A percentile compares a stretch with the other conserved stretches of the same genome.
Conservation (phyloP, 148 eudicot species). For the Rhododendron ovatum region DNA sequence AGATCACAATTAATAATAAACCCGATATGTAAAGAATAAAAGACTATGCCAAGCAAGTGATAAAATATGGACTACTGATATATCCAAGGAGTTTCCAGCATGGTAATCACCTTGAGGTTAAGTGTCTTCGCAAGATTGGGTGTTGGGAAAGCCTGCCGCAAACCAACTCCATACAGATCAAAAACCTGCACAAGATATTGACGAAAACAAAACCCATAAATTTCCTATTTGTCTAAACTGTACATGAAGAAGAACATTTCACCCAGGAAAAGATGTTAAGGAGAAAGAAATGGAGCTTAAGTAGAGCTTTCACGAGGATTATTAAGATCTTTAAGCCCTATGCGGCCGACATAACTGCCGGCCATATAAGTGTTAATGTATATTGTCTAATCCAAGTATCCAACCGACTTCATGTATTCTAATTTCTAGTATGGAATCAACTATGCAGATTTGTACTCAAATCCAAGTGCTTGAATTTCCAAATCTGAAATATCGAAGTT, state of each 20-base stretch:
- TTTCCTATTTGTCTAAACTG: background rate
- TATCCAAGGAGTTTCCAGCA: background rate
- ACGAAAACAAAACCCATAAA: background rate
- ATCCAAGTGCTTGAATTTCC: background rate
- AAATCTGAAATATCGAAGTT: background rate
- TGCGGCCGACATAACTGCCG: background rate
- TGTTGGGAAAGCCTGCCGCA: conserved; percentile 52
- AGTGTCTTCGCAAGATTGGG: conserved; percentile 58
- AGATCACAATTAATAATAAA: background rate
- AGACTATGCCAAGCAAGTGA: background rate
- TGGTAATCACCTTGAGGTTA: conserved; percentile 57
- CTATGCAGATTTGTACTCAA: background rate
- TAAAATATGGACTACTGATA: background rate
- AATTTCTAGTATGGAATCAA: background rate
- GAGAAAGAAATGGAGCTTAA: background rate
- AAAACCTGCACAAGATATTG: conserved; percentile 3
- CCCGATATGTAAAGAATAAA: background rate
- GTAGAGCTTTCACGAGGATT: background rate
- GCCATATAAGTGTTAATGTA: background rate
- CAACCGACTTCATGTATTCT: background rate
- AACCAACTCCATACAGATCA: conserved; percentile 84
- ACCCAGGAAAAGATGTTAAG: background rate
- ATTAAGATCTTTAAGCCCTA: background rate
- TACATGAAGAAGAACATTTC: background rate
- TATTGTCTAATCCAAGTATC: background rate